A percentile compares a stretch with the other conserved stretches of the same genome.
Conservation (phyloP, 164 flowering plant species). For the Annona cherimola region DNA sequence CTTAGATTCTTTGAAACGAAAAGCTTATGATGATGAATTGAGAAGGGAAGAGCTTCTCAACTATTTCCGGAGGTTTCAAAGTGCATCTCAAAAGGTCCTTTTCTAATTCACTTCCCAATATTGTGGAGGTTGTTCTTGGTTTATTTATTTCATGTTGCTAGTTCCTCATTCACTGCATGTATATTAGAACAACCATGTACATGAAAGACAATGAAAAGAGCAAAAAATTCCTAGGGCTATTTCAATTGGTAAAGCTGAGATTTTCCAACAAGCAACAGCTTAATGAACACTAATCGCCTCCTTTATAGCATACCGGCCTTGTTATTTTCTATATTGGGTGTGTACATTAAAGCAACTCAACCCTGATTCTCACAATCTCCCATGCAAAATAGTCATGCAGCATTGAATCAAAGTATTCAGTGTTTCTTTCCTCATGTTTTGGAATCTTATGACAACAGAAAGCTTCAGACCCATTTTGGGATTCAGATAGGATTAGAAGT, state of each 20-base stretch:
- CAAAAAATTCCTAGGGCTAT: not conserved
- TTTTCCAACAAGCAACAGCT: not conserved
- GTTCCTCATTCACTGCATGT: not conserved
- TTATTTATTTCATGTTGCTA: not conserved
- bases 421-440: too few species aligned
- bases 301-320: not conserved
- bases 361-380: too few species aligned
- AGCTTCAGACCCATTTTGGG: not conserved
- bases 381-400: too few species aligned
- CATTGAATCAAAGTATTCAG: too few species aligned
- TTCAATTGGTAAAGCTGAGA: not conserved
- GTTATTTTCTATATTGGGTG: not conserved
- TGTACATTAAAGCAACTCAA: too few species aligned
- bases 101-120: not conserved
- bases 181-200: not conserved
- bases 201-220: not conserved
- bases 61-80: conserved; percentile 66
- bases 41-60: conserved; percentile 83
- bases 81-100: conserved; percentile 56
- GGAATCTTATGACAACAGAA: not conserved
- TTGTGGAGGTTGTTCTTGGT: not conserved
- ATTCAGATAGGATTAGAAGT: not conserved
- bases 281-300: not conserved
- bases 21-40: conserved; percentile 89
- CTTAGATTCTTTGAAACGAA: conserved; percentile 74